Evolutionary conservation across 177 flowering plant species (phyloP).

Genomic region (Telopea speciosissima): DNA sequence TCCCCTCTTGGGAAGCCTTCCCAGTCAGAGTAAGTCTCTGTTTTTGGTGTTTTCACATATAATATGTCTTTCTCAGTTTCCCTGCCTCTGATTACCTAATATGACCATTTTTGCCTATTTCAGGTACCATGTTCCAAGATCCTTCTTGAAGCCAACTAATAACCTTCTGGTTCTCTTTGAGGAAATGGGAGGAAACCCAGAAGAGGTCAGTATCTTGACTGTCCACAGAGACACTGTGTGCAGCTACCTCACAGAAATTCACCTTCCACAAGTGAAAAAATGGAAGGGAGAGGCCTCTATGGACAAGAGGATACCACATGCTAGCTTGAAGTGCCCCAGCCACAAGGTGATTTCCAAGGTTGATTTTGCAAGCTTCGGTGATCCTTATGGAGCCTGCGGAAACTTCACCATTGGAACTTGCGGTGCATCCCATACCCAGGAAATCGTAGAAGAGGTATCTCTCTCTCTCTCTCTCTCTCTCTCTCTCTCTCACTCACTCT

Average conservation of each 20-base stretch:
- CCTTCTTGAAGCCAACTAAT: slow-evolving; percentile 53
- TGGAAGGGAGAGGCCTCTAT: slow-evolving; percentile 38
- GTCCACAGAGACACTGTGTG: slow-evolving; percentile 73
- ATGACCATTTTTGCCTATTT: not conserved
- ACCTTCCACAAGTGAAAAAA: slow-evolving; percentile 47
- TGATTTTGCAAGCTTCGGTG: slow-evolving; percentile 72
- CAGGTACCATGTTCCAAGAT: slow-evolving; percentile 84
- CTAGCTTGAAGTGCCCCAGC: slow-evolving; percentile 49
- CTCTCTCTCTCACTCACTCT: not conserved
- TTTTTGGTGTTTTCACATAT: too few species aligned
- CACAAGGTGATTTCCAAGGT: slow-evolving; percentile 35
- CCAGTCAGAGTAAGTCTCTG: slow-evolving; percentile 59
- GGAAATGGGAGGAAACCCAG: slow-evolving; percentile 53
- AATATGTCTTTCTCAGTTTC: too few species aligned
- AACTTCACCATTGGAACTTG: slow-evolving; percentile 40
- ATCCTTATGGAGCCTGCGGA: slow-evolving; percentile 64
- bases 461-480: not conserved
- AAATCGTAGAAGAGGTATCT: slow-evolving; percentile 47
- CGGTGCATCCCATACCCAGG: slow-evolving; percentile 23
- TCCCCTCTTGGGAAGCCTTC: slow-evolving; percentile 58
- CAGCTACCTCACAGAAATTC: slow-evolving; percentile 42
- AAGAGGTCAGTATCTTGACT: slow-evolving; percentile 27
- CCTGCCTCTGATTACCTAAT: not conserved
- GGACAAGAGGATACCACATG: slow-evolving; percentile 33
- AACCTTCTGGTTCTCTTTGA: slow-evolving; percentile 72